A percentile compares a stretch with the other conserved stretches of the same genome.
Evolutionary conservation across 2,329 filamentous ascomycete genomes (phyloP).

Genomic region (Chalara sp.): DNA sequence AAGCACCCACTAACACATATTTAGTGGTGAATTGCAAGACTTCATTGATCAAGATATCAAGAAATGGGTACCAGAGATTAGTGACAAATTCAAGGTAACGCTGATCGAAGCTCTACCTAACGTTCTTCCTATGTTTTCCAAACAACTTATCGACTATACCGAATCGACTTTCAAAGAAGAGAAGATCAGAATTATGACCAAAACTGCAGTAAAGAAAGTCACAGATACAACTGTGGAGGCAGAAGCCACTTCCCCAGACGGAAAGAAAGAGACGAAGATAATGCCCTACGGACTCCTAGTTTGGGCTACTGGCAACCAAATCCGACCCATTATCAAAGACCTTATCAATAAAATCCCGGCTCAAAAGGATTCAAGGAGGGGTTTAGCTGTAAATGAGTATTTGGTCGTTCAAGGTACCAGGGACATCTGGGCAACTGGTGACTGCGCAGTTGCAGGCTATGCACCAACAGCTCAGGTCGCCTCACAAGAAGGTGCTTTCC

Average conservation of each 20-base stretch:
- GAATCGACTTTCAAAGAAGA: constrained; percentile 99
- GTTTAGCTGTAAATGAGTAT: constrained; percentile 96
- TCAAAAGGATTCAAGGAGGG: constrained; percentile 90
- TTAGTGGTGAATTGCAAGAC: constrained; percentile 80
- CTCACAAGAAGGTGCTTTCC: constrained; percentile 89
- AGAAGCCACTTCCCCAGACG: constrained; percentile 73
- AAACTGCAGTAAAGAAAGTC: constrained; percentile 98
- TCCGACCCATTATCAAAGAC: constrained; percentile 84
- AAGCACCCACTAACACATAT: no score
- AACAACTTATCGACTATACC: constrained; percentile 98
- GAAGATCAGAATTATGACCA: constrained; percentile 93
- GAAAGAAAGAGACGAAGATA: constrained; percentile 70
- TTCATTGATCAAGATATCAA: constrained; percentile 98
- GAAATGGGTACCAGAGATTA: constrained; percentile 96
- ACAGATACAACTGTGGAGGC: constrained; percentile 91
- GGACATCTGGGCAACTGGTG: constrained; percentile 96
- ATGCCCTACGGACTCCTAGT: constrained; percentile 95
- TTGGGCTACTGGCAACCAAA: constrained; percentile 95
- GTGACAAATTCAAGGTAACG: constrained; percentile 92
- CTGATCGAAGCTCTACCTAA: constrained; percentile 96
- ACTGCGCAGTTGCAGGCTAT: constrained; percentile 96
- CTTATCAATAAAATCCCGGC: constrained; percentile 88
- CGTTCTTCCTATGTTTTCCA: constrained; percentile 96
- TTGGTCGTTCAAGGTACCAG: constrained; percentile 95
- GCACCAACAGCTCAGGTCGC: constrained; percentile 96